Conservation (phyloP, 495 filamentous ascomycete genomes). For the Ramalina peruviana region DNA sequence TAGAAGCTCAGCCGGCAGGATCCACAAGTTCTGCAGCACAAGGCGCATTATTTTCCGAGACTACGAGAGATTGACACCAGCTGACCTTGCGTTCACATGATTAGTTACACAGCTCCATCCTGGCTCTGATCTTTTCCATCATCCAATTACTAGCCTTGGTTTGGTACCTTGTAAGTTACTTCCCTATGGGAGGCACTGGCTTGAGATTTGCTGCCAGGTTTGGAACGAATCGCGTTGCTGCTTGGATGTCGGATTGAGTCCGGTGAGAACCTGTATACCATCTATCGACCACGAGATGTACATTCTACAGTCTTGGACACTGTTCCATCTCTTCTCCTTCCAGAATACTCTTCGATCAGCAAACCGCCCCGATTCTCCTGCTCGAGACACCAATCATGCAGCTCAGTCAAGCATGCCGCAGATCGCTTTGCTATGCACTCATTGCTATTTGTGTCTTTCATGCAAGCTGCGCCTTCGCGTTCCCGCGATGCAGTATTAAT, state of each 20-base stretch:
- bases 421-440: no score
- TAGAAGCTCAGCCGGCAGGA: neutral
- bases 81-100: conserved; percentile 12
- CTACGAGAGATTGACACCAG: neutral
- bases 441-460: no score
- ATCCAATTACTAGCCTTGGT: conserved; percentile 67
- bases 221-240: conserved; percentile 65
- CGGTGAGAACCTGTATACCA: no score
- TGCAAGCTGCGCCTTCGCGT: no score
- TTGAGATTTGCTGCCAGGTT: conserved; percentile 75
- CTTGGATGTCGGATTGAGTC: conserved; percentile 72
- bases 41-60: conserved; percentile 10
- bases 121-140: conserved; percentile 73
- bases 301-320: no score
- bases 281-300: no score
- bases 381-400: no score
- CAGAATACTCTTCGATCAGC: no score
- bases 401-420: no score
- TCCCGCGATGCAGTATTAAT: no score
- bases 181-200: conserved; percentile 88
- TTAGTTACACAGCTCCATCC: conserved; percentile 63
- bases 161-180: conserved; percentile 97
- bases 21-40: neutral
- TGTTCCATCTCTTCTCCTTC: no score
- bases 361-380: no score